Evolutionary conservation across 2,329 filamentous ascomycete species (phyloP).

Genomic region (Massarina eburnea): DNA sequence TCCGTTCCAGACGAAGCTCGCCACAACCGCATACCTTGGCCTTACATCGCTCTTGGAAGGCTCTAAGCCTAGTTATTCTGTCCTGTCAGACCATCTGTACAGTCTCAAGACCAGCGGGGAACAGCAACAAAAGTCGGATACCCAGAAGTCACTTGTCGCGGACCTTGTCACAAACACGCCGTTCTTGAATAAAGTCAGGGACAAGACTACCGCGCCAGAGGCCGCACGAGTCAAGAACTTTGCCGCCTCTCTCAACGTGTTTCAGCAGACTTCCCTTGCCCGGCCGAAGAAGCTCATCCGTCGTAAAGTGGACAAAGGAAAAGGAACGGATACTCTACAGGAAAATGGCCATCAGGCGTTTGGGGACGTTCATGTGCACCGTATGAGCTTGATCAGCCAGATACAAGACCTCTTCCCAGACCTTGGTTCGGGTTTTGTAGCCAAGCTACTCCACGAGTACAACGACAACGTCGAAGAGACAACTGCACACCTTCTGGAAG

Average conservation of each 20-base stretch:
- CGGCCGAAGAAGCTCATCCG: constrained; percentile 55
- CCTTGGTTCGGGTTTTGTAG: constrained; percentile 78
- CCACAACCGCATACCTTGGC: constrained; percentile 74
- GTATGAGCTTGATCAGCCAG: constrained; percentile 80
- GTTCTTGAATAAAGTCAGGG: constrained; percentile 64
- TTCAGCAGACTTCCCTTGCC: constrained; percentile 57
- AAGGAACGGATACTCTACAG: constrained; percentile 49
- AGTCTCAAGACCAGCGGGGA: constrained; percentile 73
- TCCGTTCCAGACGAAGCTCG: constrained; percentile 64
- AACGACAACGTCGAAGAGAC: constrained; percentile 75
- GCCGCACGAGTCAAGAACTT: constrained; percentile 62
- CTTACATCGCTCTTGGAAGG: constrained; percentile 70
- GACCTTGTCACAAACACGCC: constrained; percentile 82
- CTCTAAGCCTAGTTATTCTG: constrained; percentile 68
- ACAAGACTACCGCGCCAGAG: constrained; percentile 53
- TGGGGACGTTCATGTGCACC: constrained; percentile 70
- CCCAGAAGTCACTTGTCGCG: constrained; percentile 66
- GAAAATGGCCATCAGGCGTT: constrained; percentile 39
- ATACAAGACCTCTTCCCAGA: constrained; percentile 94
- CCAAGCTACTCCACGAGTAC: constrained; percentile 78
- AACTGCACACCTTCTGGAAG: constrained; percentile 78
- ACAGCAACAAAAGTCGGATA: constrained; percentile 52
- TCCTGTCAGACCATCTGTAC: constrained; percentile 82
- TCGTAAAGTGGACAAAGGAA: constrained; percentile 67
- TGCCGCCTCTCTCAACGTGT: constrained; percentile 61